Evolutionary conservation across 139 green algal species (phyloP).

Genomic region (Tetratostichococcus sp.): DNA sequence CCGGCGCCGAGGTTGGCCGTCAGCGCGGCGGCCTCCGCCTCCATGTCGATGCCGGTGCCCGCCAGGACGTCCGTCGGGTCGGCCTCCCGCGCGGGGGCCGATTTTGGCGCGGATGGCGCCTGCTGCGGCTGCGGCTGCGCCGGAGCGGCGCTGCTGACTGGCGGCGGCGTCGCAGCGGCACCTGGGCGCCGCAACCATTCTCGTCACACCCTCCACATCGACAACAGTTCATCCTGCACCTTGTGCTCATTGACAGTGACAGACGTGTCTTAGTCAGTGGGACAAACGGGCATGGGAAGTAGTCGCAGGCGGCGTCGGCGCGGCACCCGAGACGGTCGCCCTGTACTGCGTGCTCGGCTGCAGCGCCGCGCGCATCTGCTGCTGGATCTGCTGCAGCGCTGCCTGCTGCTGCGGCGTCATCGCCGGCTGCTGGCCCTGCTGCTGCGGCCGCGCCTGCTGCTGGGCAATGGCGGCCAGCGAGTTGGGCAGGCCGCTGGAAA

Average conservation of each 20-base stretch:
- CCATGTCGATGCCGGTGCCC: background rate
- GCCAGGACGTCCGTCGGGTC: background rate
- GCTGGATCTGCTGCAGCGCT: background rate
- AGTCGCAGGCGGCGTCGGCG: too few relatives aligned
- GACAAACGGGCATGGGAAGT: too few relatives aligned
- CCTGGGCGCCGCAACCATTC: too few relatives aligned
- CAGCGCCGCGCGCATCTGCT: background rate
- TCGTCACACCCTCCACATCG: too few relatives aligned
- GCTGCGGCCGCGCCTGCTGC: background rate
- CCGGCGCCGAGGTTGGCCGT: background rate
- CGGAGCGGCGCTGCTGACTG: too few relatives aligned
- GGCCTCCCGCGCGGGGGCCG: background rate
- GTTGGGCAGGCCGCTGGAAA: background rate
- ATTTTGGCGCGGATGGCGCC: too few relatives aligned
- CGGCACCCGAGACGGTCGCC: too few relatives aligned
- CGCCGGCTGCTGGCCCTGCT: background rate
- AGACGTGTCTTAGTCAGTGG: too few relatives aligned
- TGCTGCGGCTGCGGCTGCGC: too few relatives aligned
- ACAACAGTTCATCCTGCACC: too few relatives aligned
- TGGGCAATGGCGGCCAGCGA: background rate
- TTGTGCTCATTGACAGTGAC: too few relatives aligned
- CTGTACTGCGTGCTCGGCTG: background rate
- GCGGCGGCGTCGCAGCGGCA: too few relatives aligned
- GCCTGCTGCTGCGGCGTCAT: background rate
- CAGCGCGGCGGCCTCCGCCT: background rate